Evolutionary conservation across 345 rosid genomes (phyloP), one percentile per base, ranked within the genome.

Genomic region (Gossypium australe): DNA sequence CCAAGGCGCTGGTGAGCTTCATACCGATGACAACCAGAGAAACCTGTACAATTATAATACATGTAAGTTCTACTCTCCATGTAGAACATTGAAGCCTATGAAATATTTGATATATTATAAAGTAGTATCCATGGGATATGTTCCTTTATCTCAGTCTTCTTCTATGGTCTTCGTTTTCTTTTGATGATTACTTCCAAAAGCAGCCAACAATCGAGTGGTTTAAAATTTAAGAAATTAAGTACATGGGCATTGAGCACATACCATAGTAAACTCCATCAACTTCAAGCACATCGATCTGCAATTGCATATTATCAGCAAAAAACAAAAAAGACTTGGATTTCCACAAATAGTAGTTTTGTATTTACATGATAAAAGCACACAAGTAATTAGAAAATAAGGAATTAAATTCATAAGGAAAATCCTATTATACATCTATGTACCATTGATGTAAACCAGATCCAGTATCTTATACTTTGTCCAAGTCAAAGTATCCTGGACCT

Each of bases 201-300:
- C 14, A 49, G 29, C 11, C 5, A 49, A 34, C 1, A 14, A 70
- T 22, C 2, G 14, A 25, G 29, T 2, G 17, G n/a, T 44, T 22
- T 11, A 9, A 29, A n/a, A 44, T 14, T 55, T 4, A 34, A 18
- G 43, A 34, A 0, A 18, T 5, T 34, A 58, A 22, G 38, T 59
- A 48, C 1, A 17, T 18, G 18, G 41, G 48, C 10, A 73, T 80
- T 38, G 18, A 41, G 48, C 9, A 75, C 82, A 3, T 67, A 92
- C 97, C 97, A 48, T 91, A 91, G 84, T 92, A 92, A 55, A 74
- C 86, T 79, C 97, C 98, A 67, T 94, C 97, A 51, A 94, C 97
- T 77, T 94, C 97, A 57, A 94, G 91, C 75, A 94, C 98, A 79
- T 94, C 98, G 75, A 94, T 92, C 97, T 94, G 95, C 87, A 76